Base-by-base conservation (phyloP, 1,284 basidiomycete species). In the Volvariella volvacea region DNA sequence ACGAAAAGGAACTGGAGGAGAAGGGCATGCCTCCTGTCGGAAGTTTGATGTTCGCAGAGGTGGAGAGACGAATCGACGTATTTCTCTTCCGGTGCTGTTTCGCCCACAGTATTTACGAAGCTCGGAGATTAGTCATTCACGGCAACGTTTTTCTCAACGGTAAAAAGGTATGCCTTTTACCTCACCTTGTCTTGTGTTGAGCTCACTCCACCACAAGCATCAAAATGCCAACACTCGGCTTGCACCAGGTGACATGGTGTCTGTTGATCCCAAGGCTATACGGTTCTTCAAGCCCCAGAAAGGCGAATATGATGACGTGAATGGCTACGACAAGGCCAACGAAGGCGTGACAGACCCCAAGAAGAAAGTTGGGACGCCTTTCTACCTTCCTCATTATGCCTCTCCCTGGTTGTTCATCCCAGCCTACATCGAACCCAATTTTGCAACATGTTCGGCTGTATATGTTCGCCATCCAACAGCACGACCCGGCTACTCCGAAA, bases 381-480 rank as follows among this genome's bases (percentile, higher is more conserved):
- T 98, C 76, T 70, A 78, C 55, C 83, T 97, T 9, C 96, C 96
- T 0, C 70, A 78, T 25, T 97, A 84, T 57, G 90, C 93, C 7
- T 80, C 91, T 0, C 92, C 96, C 0, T 91, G 88, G 74, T 74
- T 99, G 41, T 99, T 98, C 72, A 78, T 99, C 52, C 96, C 96
- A 0, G 87, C 94, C 0, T 98, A 97, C 65, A 81, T 98, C 46
- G 92, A 98, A 58, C 81, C 88, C 2, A 91, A 83, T 43, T 99
- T 90, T 73, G 64, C 78, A 41, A 93, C 93, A 8, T 99, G 96
- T 66, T 93, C 94, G 3, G 85, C 86, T 15, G 74, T 99, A 47
- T 98, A 97, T 62, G 79, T 98, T 25, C 90, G 95, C 39, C 92
- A 98, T 60, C 96, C 96, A 1, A 97, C 93, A 0, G 92, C 95